These are phyloP conservation scores for Claviceps citrina DNA, from an alignment of 2,329 filamentous ascomycete species.

Conservation along the genomic window DNA sequence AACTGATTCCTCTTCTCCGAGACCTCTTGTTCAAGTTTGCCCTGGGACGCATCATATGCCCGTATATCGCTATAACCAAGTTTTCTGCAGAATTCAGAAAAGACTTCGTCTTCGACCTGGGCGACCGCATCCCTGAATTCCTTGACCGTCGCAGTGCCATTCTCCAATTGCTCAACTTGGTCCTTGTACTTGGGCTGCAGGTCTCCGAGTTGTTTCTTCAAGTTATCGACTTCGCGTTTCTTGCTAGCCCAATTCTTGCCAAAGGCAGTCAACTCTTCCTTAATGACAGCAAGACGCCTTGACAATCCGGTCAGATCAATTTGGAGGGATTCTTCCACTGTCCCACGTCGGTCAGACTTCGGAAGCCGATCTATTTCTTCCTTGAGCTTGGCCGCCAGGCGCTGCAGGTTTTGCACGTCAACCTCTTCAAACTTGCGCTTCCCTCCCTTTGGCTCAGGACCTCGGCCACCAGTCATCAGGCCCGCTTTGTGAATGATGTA, in stretches of 20 bases:
- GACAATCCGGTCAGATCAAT: constrained; percentile 68
- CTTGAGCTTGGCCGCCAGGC: constrained; percentile 57
- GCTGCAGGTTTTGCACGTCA: constrained; percentile 72
- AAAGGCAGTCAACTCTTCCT: constrained; percentile 62
- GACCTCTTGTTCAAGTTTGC: constrained; percentile 79
- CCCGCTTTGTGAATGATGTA: constrained; percentile 93
- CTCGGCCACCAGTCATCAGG: constrained; percentile 88
- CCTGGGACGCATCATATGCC: constrained; percentile 86
- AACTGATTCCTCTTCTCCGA: constrained; percentile 78
- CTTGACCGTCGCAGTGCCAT: constrained; percentile 32
- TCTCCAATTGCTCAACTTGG: constrained; percentile 53
- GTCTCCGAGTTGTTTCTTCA: constrained; percentile 57
- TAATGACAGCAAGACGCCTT: constrained; percentile 54
- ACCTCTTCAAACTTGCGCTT: constrained; percentile 79
- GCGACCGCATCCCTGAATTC: constrained; percentile 50
- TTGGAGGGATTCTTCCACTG: constrained; percentile 67
- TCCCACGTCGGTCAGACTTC: constrained; percentile 57
- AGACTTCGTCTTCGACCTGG: constrained; percentile 76
- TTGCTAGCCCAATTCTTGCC: constrained; percentile 76
- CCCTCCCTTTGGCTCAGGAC: constrained; percentile 55
- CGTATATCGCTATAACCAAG: constrained; percentile 82
- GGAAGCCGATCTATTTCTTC: constrained; percentile 69
- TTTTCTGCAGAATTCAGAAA: constrained; percentile 68
- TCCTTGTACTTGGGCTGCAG: constrained; percentile 64
- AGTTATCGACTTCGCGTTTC: constrained; percentile 61